phyloP scores from a whole-genome alignment of 2,329 filamentous ascomycete species.

The Microdochium trichocladiopsis region DNA sequence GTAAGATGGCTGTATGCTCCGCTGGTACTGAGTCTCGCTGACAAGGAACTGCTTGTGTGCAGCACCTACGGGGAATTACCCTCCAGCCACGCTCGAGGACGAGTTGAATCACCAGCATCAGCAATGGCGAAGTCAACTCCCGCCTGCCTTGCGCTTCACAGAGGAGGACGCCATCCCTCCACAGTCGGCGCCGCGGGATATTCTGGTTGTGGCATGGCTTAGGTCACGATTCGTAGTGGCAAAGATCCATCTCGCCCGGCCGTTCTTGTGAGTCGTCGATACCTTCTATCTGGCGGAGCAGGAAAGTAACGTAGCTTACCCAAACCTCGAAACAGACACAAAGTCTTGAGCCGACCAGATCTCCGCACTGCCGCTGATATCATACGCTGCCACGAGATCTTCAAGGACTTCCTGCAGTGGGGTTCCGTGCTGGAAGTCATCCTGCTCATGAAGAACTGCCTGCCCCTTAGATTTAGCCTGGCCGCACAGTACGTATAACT shows the following conservation, averaged over 20 bases:
- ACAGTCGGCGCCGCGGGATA: not conserved
- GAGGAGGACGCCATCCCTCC: not conserved
- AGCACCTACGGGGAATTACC: slow-evolving; percentile 25
- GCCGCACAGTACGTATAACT: not conserved
- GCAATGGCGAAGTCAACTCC: slow-evolving; percentile 45
- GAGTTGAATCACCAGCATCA: slow-evolving; percentile 48
- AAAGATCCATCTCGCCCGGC: not conserved
- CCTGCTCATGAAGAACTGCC: slow-evolving; percentile 1
- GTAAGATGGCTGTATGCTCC: slow-evolving; percentile 16
- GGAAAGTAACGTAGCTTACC: not conserved
- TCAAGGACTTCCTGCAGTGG: not conserved
- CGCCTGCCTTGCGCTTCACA: slow-evolving; percentile 9
- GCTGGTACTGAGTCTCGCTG: too few species aligned
- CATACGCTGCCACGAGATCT: not conserved
- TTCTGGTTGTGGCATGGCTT: not conserved
- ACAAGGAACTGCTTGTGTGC: slow-evolving; percentile 8
- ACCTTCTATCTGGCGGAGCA: not conserved
- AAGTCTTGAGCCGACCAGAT: not conserved
- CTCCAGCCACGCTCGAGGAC: slow-evolving; percentile 37
- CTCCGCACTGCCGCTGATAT: not conserved
- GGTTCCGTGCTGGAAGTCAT: not conserved
- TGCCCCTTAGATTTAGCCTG: not conserved
- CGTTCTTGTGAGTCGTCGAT: not conserved
- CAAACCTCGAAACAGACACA: not conserved
- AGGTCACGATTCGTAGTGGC: not conserved